phyloP scores from a whole-genome alignment of 441 rosid species.

The Lepidium campestre region DNA sequence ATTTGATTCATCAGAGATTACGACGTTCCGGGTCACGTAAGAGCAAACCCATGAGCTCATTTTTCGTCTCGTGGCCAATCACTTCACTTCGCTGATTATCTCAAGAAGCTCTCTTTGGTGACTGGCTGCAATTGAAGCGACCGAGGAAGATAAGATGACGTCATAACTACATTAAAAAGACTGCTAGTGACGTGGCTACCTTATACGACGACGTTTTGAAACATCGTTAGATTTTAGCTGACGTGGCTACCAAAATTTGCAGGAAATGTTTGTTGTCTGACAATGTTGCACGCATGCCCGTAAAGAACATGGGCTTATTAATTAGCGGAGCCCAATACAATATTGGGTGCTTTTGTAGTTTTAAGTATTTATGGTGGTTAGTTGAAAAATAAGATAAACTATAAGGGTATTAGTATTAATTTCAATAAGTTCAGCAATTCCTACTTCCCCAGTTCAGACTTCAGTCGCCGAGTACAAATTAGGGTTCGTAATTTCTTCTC shows the following conservation, averaged over 20 bases:
- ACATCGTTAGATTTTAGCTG: too few species aligned
- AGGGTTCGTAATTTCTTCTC: constrained; percentile 11
- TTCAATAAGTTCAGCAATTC: neutral
- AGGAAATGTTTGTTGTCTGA: neutral
- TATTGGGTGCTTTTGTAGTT: neutral
- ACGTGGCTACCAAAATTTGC: too few species aligned
- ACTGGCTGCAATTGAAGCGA: neutral
- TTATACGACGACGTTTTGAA: neutral
- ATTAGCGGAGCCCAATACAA: neutral
- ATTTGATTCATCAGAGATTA: neutral
- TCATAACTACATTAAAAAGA: neutral
- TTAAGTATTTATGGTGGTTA: neutral
- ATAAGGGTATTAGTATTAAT: neutral
- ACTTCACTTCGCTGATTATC: neutral
- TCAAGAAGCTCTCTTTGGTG: neutral
- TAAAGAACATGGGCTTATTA: neutral
- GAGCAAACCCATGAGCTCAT: constrained; percentile 27
- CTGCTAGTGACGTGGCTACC: neutral
- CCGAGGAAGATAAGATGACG: constrained; percentile 20
- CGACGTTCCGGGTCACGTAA: neutral
- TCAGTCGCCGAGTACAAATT: constrained; percentile 6
- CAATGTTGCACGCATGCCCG: neutral
- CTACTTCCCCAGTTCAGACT: neutral
- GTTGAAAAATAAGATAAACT: neutral
- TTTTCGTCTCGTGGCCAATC: neutral